Evolutionary conservation across 2,329 filamentous ascomycete genomes (phyloP).

Genomic region (Pyrenochaeta sp.): DNA sequence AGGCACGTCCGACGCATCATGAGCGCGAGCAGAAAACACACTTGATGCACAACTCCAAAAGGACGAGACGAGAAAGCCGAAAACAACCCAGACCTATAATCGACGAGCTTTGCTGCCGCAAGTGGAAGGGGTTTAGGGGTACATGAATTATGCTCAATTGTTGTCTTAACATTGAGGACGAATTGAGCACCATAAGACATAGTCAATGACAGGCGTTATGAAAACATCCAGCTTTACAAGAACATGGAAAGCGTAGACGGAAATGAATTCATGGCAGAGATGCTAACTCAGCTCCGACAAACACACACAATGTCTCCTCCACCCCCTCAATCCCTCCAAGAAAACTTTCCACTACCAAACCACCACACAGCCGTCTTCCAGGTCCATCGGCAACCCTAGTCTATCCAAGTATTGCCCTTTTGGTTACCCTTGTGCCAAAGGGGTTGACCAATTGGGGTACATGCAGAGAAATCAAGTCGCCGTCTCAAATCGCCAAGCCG

Average conservation of each 20-base stretch:
- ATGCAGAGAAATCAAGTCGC: conserved; percentile 26
- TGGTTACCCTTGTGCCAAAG: conserved; percentile 11
- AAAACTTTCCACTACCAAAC: conserved; percentile 37
- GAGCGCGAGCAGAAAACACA: neutral
- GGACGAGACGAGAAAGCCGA: neutral
- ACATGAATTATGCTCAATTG: too few species aligned
- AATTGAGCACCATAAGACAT: conserved; percentile 7
- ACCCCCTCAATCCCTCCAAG: conserved; percentile 35
- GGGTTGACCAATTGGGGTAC: conserved; percentile 14
- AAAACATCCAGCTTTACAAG: conserved; percentile 26
- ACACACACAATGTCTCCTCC: conserved; percentile 31
- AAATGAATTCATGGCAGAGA: conserved; percentile 24
- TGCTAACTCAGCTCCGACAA: conserved; percentile 41
- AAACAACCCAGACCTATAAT: too few species aligned
- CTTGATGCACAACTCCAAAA: neutral
- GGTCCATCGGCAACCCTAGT: conserved; percentile 30
- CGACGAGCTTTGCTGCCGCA: too few species aligned
- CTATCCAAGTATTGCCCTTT: conserved; percentile 36
- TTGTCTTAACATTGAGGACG: neutral
- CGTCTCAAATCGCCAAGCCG: conserved; percentile 48
- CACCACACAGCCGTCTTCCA: conserved; percentile 46
- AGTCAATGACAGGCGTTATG: conserved; percentile 26
- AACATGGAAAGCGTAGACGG: conserved; percentile 12
- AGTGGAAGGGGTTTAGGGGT: too few species aligned
- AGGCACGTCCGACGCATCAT: conserved; percentile 10